Evolutionary conservation across 2,329 filamentous ascomycete species (phyloP), one percentile per base, ranked within the genome.

Genomic region (Botryotinia calthae): DNA sequence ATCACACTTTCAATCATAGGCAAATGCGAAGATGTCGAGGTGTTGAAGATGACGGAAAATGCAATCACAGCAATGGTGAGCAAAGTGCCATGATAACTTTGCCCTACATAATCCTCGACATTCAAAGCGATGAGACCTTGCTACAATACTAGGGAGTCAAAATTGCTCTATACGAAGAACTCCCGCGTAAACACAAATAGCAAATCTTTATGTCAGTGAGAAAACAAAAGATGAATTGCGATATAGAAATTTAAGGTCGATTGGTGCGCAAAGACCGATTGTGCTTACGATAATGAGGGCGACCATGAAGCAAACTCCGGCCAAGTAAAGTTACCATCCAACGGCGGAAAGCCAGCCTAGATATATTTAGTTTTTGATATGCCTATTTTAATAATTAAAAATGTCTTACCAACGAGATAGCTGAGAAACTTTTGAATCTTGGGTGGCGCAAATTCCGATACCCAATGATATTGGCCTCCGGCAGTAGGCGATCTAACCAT

Each of bases 381-480:
- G 9, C 44, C 44, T 9, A 46, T 22, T 22, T 22, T 22, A 8
- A 46, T 7, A 22, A 46, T 1, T 22, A 46, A 46, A 46, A 22
- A 22, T 46, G 44, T 22, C 44, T 46, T 46, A 82, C 84, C 84
- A 18, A 83, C 83, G 18, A 86, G 78, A 75, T 89, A 90, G 74
- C 86, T 87, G 2, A 89, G 80, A 48, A 86, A 84, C 73, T 85
- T 86, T 75, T 87, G 86, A 59, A 82, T 81, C 48, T 78, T 79
- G 0, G 78, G 80, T 0, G 86, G 84, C 0, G 85, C 83, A 72
- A 87, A 86, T 65, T 87, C 85, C 0, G 83, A 86, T 0, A 87
- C 86, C 86, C 86, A 88, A 75, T 87, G 85, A 73, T 88, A 88
- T 75, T 89, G 86, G 7, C 87, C 87, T 25, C 87, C 87, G 10